Base-by-base conservation (phyloP, 768 basidiomycete species). In the Hypsizygus marmoreus region DNA sequence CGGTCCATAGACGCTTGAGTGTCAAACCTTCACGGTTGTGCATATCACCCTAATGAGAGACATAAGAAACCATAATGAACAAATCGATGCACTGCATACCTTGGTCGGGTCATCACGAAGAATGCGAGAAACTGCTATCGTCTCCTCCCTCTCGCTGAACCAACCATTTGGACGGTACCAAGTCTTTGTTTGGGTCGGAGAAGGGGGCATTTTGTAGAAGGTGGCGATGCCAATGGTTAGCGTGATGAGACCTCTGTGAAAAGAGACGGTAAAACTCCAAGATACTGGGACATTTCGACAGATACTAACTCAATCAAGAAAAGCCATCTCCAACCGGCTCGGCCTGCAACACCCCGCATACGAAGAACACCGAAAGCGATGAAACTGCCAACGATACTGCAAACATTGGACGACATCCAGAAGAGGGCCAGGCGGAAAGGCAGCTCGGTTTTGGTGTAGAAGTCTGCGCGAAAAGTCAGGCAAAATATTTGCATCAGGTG, bases 21-120 rank as follows among this genome's bases (percentile, higher is more conserved):
- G 75, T 69, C 10, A 86, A 55, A 0, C 76, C 81, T 62, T 87
- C 76, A 31, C 85, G 77, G 49, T 86, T 86, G 62, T 84, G 83
- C 85, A 86, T 84, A 46, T 82, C 81, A 1, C 77, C 77, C 75
- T 79, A 32, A 14, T 16, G n/a, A 19, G 19, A 6, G 16, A 35
- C 13, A 32, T 25, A 14, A 36, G n/a, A 20, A 20, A 14, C 14
- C 12, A 12, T 6, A 12, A 16, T 0, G 19, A 9, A 20, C 30
- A 19, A 7, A 25, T 1, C n/a, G 12, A 25, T 7, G 12, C 11
- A 25, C 14, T 2, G 51, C 53, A 2, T 14, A 72, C 77, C 65
- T 82, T 84, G 6, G 74, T 71, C 3, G 82, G 82, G 56, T 84
- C 82, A 57, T 84, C 83, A 6, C 83, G 71, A 16, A 85, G 64